Base-by-base conservation (phyloP, 306 rosid genomes). In the Betula pendula region DNA sequence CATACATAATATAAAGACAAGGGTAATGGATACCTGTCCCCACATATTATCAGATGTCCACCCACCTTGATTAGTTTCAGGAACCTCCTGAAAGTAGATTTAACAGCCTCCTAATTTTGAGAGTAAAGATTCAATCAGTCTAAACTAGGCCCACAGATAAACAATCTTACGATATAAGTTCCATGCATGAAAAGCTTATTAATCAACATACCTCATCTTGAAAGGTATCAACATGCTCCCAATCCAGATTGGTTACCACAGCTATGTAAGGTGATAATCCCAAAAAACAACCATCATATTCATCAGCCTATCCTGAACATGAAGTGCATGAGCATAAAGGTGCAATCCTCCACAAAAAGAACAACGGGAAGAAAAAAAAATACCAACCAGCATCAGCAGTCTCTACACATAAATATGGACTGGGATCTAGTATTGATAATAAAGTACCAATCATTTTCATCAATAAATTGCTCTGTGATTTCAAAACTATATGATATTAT, bases 171-270 rank as follows among this genome's bases (percentile, higher is more conserved):
- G 15, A 13, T 67, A 25, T 51, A 17, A 58, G 58, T 29, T 58
- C 31, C 63, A 7, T 5, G 38, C 1, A 25, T 12, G 3, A n/a
- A 29, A 22, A 62, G 69, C 22, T 53, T 25, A 25, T 71, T 42
- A 40, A 60, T 42, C 51, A 53, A 52, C 19, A 29, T 48, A 82
- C 85, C 68, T 75, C 78, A 1, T 50, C 42, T 70, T 44, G 56
- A 49, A 84, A 81, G 15, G 70, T 70, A 56, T 84, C 81, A 70
- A 84, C 78, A 75, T 77, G 80, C 78, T 84, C 85, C 85, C 80
- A 62, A 5, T 77, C 78, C 76, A 81, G 43, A 77, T 67, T 78
- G 19, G 77, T 78, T 29, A 80, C 77, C 6, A 78, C 51, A 35
- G 79, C 68, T 8, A 79, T 56, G 55, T 44, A 68, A 73, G 84